These are phyloP conservation scores for Pisolithus tinctorius DNA, from an alignment of 768 basidiomycete genomes.

Conservation along the genomic window DNA sequence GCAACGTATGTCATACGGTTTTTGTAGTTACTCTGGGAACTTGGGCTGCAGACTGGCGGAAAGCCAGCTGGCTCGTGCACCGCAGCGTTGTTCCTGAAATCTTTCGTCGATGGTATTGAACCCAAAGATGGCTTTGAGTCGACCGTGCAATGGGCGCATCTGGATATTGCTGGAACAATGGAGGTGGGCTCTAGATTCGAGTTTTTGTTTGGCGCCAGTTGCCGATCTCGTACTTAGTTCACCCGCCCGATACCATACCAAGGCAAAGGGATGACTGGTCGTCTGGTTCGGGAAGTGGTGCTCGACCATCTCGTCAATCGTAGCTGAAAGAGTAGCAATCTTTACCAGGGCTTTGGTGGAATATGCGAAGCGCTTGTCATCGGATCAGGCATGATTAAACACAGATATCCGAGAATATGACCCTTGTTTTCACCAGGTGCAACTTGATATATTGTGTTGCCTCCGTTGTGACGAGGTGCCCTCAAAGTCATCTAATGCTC, in stretches of 20 bases:
- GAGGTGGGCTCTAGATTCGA: constrained; percentile 38
- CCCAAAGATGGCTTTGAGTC: constrained; percentile 25
- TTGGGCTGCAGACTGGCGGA: constrained; percentile 55
- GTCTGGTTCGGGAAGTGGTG: constrained; percentile 60
- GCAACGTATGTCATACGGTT: neutral
- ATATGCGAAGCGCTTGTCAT: constrained; percentile 24
- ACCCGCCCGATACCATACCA: constrained; percentile 54
- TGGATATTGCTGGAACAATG: constrained; percentile 82
- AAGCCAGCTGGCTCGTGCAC: constrained; percentile 65
- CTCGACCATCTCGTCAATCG: neutral
- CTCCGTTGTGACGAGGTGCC: too few species aligned
- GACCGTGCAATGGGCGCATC: constrained; percentile 73
- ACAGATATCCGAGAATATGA: neutral
- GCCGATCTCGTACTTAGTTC: constrained; percentile 27
- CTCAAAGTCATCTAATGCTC: too few species aligned
- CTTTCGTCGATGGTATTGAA: constrained; percentile 15
- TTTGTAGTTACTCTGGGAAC: neutral
- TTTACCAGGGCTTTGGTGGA: constrained; percentile 11
- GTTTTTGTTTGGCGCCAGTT: neutral
- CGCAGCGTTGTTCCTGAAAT: constrained; percentile 46
- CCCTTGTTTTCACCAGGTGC: too few species aligned
- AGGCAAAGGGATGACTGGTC: constrained; percentile 73
- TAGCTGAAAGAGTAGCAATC: neutral
- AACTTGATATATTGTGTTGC: too few species aligned
- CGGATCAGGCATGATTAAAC: constrained; percentile 7